Evolutionary conservation across 1,284 basidiomycete genomes (phyloP), one percentile per base, ranked within the genome.

Genomic region (Cutaneotrichosporon curvatum): DNA sequence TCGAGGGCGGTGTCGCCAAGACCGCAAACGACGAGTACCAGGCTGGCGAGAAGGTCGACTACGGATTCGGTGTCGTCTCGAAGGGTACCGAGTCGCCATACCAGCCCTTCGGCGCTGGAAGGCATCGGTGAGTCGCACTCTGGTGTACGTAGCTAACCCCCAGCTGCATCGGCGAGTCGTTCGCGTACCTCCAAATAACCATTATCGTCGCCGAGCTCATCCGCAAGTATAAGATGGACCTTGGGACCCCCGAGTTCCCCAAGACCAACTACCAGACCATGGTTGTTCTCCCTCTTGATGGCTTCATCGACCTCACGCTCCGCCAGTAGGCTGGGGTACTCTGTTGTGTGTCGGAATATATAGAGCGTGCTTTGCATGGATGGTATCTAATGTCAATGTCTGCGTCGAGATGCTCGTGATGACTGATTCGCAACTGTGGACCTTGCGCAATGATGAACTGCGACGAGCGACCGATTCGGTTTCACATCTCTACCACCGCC

Each of bases 41-140:
- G 43, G 73, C 73, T 25, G 86, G 84, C 43, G 87, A 94, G 68
- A 90, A 89, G 75, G 78, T 95, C 50, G 94, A 98, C 72, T 99
- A 86, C 62, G 95, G 94, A 1, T 99, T 90, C 69, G 95, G 94
- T 45, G 80, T 80, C 60, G 87, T 95, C 37, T 87, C 84, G 71
- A 94, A 92, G 73, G 89, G 89, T 40, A 92, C 89, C 11, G 85
- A 89, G 55, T 85, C 82, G 51, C 82, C 83, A 25, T 96, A 96
- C 68, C 85, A 94, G 66, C 95, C 94, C 1, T 99, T 99, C 64
- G 95, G 94, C 48, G 92, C 94, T 37, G 94, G 91, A 21, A 78
- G 88, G 58, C 91, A 96, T 73, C 77, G 91, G 25, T 28, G 25
- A 28, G 25, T 28, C 25, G 25, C 7, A 28, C 25, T 7, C 7